These are phyloP conservation scores for Mycena sanguinolenta DNA, from an alignment of 768 basidiomycete species.

Conservation along the genomic window DNA sequence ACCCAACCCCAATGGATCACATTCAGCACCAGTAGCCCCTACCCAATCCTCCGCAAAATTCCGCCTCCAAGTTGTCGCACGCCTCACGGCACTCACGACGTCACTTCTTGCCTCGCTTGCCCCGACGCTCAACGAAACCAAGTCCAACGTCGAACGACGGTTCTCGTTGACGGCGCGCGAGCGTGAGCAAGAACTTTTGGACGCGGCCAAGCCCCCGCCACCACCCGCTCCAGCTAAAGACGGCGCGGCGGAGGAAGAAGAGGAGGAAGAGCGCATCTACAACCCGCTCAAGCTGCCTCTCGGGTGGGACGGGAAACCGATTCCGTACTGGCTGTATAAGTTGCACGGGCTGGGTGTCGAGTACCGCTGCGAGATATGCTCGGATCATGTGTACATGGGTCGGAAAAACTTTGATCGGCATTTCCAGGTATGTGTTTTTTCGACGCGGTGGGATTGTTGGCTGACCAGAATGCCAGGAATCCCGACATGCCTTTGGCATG, in stretches of 20 bases:
- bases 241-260: slow-evolving; percentile 75
- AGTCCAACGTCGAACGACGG: slow-evolving; percentile 95
- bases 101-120: slow-evolving; percentile 75
- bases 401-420: slow-evolving; percentile 97
- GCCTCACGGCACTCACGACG: slow-evolving; percentile 77
- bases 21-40: slow-evolving; percentile 46
- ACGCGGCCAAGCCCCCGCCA: slow-evolving; percentile 70
- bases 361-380: slow-evolving; percentile 98
- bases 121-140: slow-evolving; percentile 85
- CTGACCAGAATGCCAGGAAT: slow-evolving; percentile 70
- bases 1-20: slow-evolving; percentile 69
- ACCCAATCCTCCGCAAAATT: slow-evolving; percentile 57
- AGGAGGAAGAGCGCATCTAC: slow-evolving; percentile 97
- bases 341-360: slow-evolving; percentile 98
- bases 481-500: slow-evolving; percentile 98
- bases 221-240: slow-evolving; percentile 61
- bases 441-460: not conserved
- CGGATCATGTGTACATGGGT: slow-evolving; percentile 97
- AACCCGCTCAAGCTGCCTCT: slow-evolving; percentile 97
- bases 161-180: slow-evolving; percentile 98
- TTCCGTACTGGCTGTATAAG: slow-evolving; percentile 99
- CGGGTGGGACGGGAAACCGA: slow-evolving; percentile 99
- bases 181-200: slow-evolving; percentile 92
- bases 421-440: slow-evolving; percentile 76
- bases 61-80: slow-evolving; percentile 75